phyloP scores from a whole-genome alignment of 768 basidiomycete species.

The Cystofilobasidium capitatum region DNA sequence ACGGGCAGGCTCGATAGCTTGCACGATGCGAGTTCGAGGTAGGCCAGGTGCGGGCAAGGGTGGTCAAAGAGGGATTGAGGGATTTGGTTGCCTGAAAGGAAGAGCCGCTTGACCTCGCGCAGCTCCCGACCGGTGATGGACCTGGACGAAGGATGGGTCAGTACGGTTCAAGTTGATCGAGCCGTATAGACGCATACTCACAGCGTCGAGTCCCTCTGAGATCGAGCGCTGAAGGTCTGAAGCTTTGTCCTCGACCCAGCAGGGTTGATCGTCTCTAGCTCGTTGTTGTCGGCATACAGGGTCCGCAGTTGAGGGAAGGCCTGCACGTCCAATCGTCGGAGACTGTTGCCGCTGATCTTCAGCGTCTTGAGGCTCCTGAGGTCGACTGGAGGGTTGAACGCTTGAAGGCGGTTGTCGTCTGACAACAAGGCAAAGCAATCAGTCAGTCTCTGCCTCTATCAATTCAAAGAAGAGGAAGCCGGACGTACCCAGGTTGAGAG shows the following conservation, averaged over 20 bases:
- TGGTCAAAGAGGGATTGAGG: slow-evolving; percentile 43
- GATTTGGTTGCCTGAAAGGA: slow-evolving; percentile 52
- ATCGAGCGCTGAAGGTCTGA: slow-evolving; percentile 83
- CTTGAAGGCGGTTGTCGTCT: slow-evolving; percentile 65
- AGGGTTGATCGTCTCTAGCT: slow-evolving; percentile 33
- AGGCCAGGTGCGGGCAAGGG: slow-evolving; percentile 77
- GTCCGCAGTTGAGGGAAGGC: slow-evolving; percentile 66
- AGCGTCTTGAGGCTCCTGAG: slow-evolving; percentile 72
- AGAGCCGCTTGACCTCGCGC: slow-evolving; percentile 84
- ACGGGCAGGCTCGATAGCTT: slow-evolving; percentile 64
- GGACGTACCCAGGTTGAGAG: slow-evolving; percentile 65
- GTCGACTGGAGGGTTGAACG: slow-evolving; percentile 42
- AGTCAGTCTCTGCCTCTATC: neutral
- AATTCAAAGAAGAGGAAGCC: neutral
- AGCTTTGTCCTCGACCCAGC: slow-evolving; percentile 52
- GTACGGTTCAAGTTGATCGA: slow-evolving; percentile 5
- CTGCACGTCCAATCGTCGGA: slow-evolving; percentile 54
- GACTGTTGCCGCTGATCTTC: slow-evolving; percentile 69
- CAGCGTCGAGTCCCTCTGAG: slow-evolving; percentile 64
- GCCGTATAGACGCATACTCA: slow-evolving; percentile 44
- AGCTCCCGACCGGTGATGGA: slow-evolving; percentile 47
- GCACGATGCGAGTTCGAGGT: slow-evolving; percentile 85
- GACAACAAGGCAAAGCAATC: slow-evolving; percentile 9
- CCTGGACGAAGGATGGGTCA: slow-evolving; percentile 14
- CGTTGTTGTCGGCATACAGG: slow-evolving; percentile 84